Conservation (phyloP, 2,329 filamentous ascomycete species). For the Sporothrix variecibatus region DNA sequence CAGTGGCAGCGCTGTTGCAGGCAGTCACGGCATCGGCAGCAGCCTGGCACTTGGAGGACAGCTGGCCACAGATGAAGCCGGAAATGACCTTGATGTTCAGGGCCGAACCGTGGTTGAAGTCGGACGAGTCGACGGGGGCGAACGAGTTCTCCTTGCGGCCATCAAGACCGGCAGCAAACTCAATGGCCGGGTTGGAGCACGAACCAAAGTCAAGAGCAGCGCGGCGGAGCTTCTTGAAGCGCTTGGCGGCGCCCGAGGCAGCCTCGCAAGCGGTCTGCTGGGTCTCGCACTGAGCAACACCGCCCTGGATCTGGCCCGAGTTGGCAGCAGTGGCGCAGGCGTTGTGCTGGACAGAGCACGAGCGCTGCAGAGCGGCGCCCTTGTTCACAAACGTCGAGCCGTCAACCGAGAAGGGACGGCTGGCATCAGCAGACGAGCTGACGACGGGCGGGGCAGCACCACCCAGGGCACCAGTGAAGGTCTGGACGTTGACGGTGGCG, state of each 20-base stretch:
- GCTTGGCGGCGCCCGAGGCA: slow-evolving; percentile 31
- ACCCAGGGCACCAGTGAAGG: slow-evolving; percentile 48
- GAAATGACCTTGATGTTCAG: slow-evolving; percentile 41
- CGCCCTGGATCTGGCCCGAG: slow-evolving; percentile 43
- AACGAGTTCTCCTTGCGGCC: slow-evolving; percentile 49
- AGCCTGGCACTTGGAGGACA: slow-evolving; percentile 41
- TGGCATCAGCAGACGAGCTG: slow-evolving; percentile 38
- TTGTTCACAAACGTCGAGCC: slow-evolving; percentile 55
- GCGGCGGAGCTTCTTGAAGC: slow-evolving; percentile 35
- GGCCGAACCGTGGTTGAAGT: slow-evolving; percentile 57
- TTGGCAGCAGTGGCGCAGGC: slow-evolving; percentile 52
- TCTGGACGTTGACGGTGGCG: slow-evolving; percentile 45
- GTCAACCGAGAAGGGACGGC: slow-evolving; percentile 54
- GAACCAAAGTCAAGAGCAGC: slow-evolving; percentile 45
- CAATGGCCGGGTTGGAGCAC: slow-evolving; percentile 52
- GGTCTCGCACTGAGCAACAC: slow-evolving; percentile 45
- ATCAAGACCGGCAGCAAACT: slow-evolving; percentile 51
- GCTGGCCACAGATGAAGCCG: slow-evolving; percentile 43
- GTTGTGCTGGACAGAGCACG: slow-evolving; percentile 55
- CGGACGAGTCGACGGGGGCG: slow-evolving; percentile 41
- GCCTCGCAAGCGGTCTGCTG: slow-evolving; percentile 45
- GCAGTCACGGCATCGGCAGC: slow-evolving; percentile 37
- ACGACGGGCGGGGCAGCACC: slow-evolving; percentile 47
- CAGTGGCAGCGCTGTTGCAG: slow-evolving; percentile 39
- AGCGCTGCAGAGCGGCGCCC: slow-evolving; percentile 49